Evolutionary conservation across 2,329 filamentous ascomycete genomes (phyloP).

Genomic region (Coccinonectria pachysandricola): DNA sequence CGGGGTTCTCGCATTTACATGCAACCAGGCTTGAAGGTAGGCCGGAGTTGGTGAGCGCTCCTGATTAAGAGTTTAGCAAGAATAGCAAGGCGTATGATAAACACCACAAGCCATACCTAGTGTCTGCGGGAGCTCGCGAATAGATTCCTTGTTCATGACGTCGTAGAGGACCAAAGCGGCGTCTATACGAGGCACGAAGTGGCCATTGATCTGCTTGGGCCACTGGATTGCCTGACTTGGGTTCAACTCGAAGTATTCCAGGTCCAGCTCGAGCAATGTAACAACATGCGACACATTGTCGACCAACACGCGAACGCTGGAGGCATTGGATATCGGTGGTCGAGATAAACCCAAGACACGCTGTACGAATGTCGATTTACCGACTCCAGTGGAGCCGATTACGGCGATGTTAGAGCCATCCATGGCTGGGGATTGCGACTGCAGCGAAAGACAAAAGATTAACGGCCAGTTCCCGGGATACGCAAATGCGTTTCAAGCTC

Average conservation of each 20-base stretch:
- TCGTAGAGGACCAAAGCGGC: constrained; percentile 82
- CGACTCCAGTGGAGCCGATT: constrained; percentile 55
- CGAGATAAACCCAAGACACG: constrained; percentile 46
- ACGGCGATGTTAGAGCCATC: constrained; percentile 55
- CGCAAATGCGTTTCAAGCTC: too few relatives aligned
- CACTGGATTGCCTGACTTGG: constrained; percentile 49
- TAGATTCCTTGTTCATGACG: constrained; percentile 66
- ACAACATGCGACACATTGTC: constrained; percentile 49
- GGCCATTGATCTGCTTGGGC: constrained; percentile 59
- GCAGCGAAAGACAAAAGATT: too few relatives aligned
- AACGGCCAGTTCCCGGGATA: too few relatives aligned
- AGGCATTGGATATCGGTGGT: constrained; percentile 42
- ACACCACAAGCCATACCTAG: constrained; percentile 48
- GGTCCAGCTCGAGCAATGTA: constrained; percentile 54
- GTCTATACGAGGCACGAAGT: constrained; percentile 65
- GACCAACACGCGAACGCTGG: constrained; percentile 46
- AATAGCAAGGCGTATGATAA: neutral
- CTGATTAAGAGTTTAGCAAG: constrained; percentile 32
- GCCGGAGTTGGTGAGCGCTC: constrained; percentile 59
- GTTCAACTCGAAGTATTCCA: constrained; percentile 53
- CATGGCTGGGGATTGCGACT: constrained; percentile 38
- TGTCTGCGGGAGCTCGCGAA: constrained; percentile 63
- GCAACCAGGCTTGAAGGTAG: constrained; percentile 75
- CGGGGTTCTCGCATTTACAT: constrained; percentile 78
- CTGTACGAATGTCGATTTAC: constrained; percentile 60